Evolutionary conservation across 106 monocot genomes (phyloP).

Genomic region (Narthecium ossifragum): DNA sequence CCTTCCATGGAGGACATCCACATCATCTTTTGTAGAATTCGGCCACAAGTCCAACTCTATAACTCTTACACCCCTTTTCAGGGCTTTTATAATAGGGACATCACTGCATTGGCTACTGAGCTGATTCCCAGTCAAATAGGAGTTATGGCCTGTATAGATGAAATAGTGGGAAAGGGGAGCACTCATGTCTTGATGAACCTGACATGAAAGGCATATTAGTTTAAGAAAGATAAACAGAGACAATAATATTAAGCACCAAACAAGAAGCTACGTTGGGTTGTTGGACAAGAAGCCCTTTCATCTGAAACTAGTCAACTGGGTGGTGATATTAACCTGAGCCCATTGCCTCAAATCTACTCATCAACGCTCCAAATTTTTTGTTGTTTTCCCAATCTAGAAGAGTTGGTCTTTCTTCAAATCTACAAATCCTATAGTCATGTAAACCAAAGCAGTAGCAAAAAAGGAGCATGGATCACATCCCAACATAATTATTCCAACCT

Average conservation of each 20-base stretch:
- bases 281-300: too few species aligned
- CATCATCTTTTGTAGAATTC: constrained; percentile 32
- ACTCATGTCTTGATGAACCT: constrained; percentile 58
- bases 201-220: constrained; percentile 3
- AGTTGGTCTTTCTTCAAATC: too few species aligned
- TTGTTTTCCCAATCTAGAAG: too few species aligned
- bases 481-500: too few species aligned
- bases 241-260: not conserved
- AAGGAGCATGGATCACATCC: too few species aligned
- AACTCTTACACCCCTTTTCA: constrained; percentile 57
- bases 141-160: constrained; percentile 67
- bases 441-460: too few species aligned
- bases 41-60: constrained; percentile 76
- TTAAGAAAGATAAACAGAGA: not conserved
- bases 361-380: not conserved
- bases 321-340: not conserved
- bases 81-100: constrained; percentile 54
- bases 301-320: not conserved
- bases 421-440: too few species aligned
- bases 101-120: constrained; percentile 52
- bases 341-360: not conserved
- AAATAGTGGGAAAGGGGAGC: constrained; percentile 59
- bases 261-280: not conserved
- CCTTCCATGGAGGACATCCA: constrained; percentile 56
- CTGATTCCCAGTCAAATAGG: constrained; percentile 56